Conservation (phyloP, 2,329 filamentous ascomycete species). For the Bipolaris bicolor region DNA sequence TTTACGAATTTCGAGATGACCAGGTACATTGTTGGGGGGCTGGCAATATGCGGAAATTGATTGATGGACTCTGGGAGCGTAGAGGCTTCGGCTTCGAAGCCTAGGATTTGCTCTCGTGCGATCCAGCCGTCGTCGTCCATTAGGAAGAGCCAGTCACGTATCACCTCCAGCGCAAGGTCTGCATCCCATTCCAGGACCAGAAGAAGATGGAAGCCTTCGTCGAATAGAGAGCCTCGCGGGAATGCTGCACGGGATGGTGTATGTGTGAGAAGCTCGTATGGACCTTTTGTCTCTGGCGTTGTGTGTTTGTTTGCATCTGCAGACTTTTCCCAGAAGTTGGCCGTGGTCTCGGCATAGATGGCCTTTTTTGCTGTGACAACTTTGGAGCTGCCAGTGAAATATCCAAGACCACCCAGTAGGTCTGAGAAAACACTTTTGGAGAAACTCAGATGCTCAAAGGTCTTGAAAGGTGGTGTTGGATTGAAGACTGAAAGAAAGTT, state of each 20-base stretch:
- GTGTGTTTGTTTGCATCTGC: conserved; percentile 74
- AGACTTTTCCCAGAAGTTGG: conserved; percentile 92
- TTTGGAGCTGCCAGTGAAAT: conserved; percentile 84
- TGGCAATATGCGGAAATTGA: conserved; percentile 95
- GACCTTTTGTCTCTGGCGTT: conserved; percentile 73
- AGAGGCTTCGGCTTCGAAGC: conserved; percentile 85
- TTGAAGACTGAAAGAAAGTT: conserved; percentile 74
- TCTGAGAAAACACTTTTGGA: conserved; percentile 90
- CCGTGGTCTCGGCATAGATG: conserved; percentile 91
- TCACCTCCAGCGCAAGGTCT: conserved; percentile 80
- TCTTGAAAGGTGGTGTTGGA: conserved; percentile 76
- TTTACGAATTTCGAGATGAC: conserved; percentile 81
- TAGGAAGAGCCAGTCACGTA: conserved; percentile 90
- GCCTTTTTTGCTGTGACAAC: conserved; percentile 85
- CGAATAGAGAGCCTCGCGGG: conserved; percentile 94
- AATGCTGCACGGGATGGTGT: conserved; percentile 93
- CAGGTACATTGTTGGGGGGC: conserved; percentile 91
- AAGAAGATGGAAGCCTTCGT: conserved; percentile 92
- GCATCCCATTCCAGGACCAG: conserved; percentile 91
- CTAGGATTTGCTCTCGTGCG: conserved; percentile 89
- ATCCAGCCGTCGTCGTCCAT: conserved; percentile 99
- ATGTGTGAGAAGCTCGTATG: conserved; percentile 84
- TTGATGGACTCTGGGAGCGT: conserved; percentile 88
- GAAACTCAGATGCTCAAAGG: conserved; percentile 74
- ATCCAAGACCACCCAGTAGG: conserved; percentile 87